These are phyloP conservation scores for Ochromonas danica DNA, from an alignment of 108 stramenopile genomes.

Conservation along the genomic window DNA sequence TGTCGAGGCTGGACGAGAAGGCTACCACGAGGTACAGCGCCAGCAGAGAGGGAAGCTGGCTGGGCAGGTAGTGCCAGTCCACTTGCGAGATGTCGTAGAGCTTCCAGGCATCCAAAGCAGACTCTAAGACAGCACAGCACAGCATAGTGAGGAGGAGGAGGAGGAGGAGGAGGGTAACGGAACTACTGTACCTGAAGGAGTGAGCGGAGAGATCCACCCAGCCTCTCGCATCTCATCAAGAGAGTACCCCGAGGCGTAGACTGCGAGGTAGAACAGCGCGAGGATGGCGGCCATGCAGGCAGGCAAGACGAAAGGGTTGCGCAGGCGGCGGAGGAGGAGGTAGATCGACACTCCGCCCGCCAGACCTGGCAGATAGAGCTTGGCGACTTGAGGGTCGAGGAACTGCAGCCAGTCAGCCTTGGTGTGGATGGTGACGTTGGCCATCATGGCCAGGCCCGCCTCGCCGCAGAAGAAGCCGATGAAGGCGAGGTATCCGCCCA, in stretches of 20 bases:
- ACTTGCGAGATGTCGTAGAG: conserved; percentile 22
- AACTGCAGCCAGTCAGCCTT: conserved; percentile 67
- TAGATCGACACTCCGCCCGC: conserved; percentile 72
- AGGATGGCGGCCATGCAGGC: conserved; percentile 69
- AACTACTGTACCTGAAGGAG: neutral
- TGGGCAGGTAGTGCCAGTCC: conserved; percentile 49
- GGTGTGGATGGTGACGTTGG: conserved; percentile 55
- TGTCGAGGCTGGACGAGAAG: conserved; percentile 84
- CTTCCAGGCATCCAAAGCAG: no score
- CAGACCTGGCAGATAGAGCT: conserved; percentile 74
- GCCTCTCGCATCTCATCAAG: conserved; percentile 65
- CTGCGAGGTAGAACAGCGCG: conserved; percentile 67
- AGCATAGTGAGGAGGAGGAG: no score
- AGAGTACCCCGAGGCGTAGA: conserved; percentile 60
- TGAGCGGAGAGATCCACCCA: conserved; percentile 69
- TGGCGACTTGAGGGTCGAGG: conserved; percentile 52
- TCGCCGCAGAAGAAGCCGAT: conserved; percentile 96
- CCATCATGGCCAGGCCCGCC: conserved; percentile 78
- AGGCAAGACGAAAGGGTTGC: conserved; percentile 66
- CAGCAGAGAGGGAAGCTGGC: conserved; percentile 50
- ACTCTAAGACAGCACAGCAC: no score
- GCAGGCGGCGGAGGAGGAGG: conserved; percentile 62
- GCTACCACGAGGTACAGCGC: conserved; percentile 93
- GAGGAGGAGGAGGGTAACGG: no score
- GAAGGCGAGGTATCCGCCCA: conserved; percentile 94